A percentile compares a stretch with the other conserved stretches of the same genome.
Conservation (phyloP, 2,329 filamentous ascomycete species). For the Aspergillus intermedius region DNA sequence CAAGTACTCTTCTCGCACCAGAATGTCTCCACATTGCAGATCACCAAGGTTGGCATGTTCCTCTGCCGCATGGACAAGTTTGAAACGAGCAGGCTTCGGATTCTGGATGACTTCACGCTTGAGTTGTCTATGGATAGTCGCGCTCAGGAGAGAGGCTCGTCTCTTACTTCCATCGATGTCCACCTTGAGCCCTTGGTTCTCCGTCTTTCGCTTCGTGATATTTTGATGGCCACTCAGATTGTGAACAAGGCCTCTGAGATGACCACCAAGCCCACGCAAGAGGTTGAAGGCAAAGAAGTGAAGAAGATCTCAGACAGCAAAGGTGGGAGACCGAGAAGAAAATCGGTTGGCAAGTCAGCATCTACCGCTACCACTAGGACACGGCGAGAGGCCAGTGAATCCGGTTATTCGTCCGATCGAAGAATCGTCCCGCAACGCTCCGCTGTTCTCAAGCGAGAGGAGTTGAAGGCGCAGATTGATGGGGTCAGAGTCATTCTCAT, state of each 20-base stretch:
- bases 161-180: constrained; percentile 70
- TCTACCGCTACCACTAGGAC: constrained; percentile 39
- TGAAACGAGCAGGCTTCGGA: constrained; percentile 79
- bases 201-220: constrained; percentile 85
- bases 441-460: constrained; percentile 61
- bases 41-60: constrained; percentile 96
- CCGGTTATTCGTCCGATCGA: constrained; percentile 23
- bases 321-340: constrained; percentile 38
- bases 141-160: constrained; percentile 52
- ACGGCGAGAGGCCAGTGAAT: constrained; percentile 42
- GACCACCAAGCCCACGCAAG: constrained; percentile 49
- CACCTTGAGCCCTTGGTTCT: constrained; percentile 88
- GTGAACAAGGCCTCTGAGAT: constrained; percentile 84
- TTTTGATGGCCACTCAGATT: constrained; percentile 88
- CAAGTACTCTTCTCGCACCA: constrained; percentile 90
- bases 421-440: constrained; percentile 39
- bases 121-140: constrained; percentile 78
- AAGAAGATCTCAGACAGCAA: constrained; percentile 44
- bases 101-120: constrained; percentile 93
- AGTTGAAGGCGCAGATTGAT: constrained; percentile 77
- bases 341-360: constrained; percentile 40
- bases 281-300: constrained; percentile 48
- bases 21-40: constrained; percentile 85
- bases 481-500: constrained; percentile 90
- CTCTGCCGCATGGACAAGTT: constrained; percentile 97